These are phyloP conservation scores for Mallotus nudiflorus DNA, from an alignment of 345 rosid species.

Conservation along the genomic window DNA sequence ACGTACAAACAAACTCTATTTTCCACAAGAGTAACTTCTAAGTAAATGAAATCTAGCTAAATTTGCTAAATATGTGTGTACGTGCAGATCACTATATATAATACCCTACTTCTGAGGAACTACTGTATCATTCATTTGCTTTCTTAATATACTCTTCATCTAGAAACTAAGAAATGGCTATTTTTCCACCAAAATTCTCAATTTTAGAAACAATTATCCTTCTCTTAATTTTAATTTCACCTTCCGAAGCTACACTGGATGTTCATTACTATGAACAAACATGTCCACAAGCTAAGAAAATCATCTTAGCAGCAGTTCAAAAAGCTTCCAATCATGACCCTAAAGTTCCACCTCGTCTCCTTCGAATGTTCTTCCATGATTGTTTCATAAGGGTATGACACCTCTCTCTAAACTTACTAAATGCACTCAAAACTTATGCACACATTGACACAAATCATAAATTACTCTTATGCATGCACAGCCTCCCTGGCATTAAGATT, in stretches of 20 bases:
- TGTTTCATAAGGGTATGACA: slow-evolving; percentile 71
- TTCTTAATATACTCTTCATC: slow-evolving; percentile 4
- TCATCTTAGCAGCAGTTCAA: slow-evolving; percentile 50
- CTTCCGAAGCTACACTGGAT: slow-evolving; percentile 42
- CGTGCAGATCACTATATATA: slow-evolving; percentile 30
- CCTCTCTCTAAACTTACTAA: neutral
- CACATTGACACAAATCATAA: neutral
- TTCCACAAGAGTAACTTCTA: slow-evolving; percentile 62
- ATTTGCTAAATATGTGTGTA: neutral
- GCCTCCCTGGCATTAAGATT: neutral
- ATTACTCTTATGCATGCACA: too few species aligned
- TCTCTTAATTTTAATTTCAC: slow-evolving; percentile 29
- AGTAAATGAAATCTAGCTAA: slow-evolving; percentile 34
- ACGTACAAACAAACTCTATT: slow-evolving; percentile 18
- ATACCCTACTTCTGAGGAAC: neutral
- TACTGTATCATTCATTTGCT: slow-evolving; percentile 15
- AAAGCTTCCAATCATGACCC: slow-evolving; percentile 68
- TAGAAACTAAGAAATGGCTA: slow-evolving; percentile 25
- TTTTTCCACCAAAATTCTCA: slow-evolving; percentile 19
- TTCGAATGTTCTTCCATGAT: slow-evolving; percentile 91
- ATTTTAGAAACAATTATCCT: slow-evolving; percentile 7
- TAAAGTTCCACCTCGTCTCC: slow-evolving; percentile 78
- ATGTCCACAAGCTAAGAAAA: slow-evolving; percentile 70
- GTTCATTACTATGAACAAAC: slow-evolving; percentile 60
- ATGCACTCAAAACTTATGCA: neutral